Evolutionary conservation across 2,329 filamentous ascomycete genomes (phyloP).

Genomic region (Venturia asperata): DNA sequence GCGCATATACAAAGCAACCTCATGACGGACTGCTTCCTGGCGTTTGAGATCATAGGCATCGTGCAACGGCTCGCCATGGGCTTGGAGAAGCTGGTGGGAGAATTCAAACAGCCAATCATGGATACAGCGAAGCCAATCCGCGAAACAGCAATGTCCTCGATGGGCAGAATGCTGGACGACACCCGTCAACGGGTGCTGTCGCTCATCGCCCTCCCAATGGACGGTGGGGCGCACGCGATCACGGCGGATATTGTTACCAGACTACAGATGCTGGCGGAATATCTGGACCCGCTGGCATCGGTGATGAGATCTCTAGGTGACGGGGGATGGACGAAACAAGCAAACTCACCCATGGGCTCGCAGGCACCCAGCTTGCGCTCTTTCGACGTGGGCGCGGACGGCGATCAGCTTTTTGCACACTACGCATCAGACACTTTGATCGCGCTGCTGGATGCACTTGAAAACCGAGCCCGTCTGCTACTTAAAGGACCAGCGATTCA

Average conservation of each 20-base stretch:
- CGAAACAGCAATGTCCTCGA: slow-evolving; percentile 82
- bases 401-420: slow-evolving; percentile 77
- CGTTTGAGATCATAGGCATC: slow-evolving; percentile 91
- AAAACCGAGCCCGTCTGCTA: slow-evolving; percentile 63
- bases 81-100: slow-evolving; percentile 68
- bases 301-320: slow-evolving; percentile 90
- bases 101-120: slow-evolving; percentile 74
- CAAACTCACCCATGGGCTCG: slow-evolving; percentile 30
- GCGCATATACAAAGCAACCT: slow-evolving; percentile 80
- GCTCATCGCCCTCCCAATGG: slow-evolving; percentile 63
- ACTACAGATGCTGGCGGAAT: slow-evolving; percentile 78
- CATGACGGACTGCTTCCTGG: slow-evolving; percentile 85
- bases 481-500: slow-evolving; percentile 71
- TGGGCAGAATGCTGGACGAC: slow-evolving; percentile 78
- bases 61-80: slow-evolving; percentile 71
- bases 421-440: slow-evolving; percentile 90
- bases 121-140: slow-evolving; percentile 83
- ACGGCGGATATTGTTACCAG: slow-evolving; percentile 80
- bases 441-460: slow-evolving; percentile 64
- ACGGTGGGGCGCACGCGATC: slow-evolving; percentile 70
- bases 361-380: slow-evolving; percentile 64
- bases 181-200: slow-evolving; percentile 61
- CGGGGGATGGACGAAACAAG: slow-evolving; percentile 63
- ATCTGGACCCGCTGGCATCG: slow-evolving; percentile 75
- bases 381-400: slow-evolving; percentile 84